Base-by-base conservation (phyloP, 2,329 filamentous ascomycete genomes). In the Aspergillus fumigatiaffinis region DNA sequence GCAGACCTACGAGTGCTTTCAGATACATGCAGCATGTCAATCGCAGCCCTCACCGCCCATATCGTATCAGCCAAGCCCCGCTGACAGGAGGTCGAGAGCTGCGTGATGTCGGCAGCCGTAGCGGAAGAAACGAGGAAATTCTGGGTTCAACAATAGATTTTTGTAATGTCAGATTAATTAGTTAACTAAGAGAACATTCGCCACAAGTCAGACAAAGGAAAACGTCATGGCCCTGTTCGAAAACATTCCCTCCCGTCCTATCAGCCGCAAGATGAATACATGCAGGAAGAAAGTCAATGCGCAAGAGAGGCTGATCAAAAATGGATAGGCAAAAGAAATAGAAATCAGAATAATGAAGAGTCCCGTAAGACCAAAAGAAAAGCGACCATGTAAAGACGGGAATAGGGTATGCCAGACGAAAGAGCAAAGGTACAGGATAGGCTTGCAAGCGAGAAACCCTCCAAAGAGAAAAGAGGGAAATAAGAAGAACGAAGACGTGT, bases 341-440 rank as follows among this genome's bases (percentile, higher is more conserved):
- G 61, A 59, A 64, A 62, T 62, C 66, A 61, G 61, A 63, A 66
- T 58, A 64, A 69, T 66, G 67, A 72, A 68, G 68, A 68, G 51
- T 46, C 41, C 68, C 70, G 61, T 67, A 67, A 71, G 71, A 63
- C 61, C 67, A 67, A 65, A 58, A 60, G 62, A 65, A 67, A 66
- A 63, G 66, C 60, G 65, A 62, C 54, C 63, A 63, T 59, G 59
- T 61, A 62, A 56, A 62, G 59, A 58, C 60, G 58, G 54, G 63
- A 56, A 62, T 67, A 69, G 65, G 68, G 71, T 72, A 70, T 49
- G 50, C 50, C 20, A 41, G 53, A 57, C 44, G 23, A 47, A 47
- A 47, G 44, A 23, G 21, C n/a, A 49, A 20, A 44, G 17, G 44
- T 47, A 47, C 26, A 47, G 44, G 44, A 47, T 47, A 14, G 44